phyloP scores from a whole-genome alignment of 257 asterid genomes.

The Fraxinus cuspidata region DNA sequence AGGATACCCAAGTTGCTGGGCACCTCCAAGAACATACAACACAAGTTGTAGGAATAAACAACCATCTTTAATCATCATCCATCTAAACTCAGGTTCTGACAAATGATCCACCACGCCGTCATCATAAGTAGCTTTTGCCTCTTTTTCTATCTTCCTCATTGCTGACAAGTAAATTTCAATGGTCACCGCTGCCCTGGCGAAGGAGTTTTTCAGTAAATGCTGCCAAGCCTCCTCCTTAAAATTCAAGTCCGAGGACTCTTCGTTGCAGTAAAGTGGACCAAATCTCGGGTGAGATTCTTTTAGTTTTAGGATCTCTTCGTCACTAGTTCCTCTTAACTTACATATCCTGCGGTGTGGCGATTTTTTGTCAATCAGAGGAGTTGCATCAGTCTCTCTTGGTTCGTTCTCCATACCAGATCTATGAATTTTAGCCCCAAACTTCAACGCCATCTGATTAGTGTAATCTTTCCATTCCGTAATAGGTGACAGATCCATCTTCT shows the following conservation, averaged over 20 bases:
- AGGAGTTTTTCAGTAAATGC: background rate
- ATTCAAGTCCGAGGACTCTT: background rate
- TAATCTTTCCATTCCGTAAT: background rate
- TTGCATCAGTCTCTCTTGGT: background rate
- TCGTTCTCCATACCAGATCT: background rate
- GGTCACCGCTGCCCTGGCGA: background rate
- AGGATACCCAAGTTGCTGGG: conserved; percentile 19
- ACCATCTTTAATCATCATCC: conserved; percentile 33
- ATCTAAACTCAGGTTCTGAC: conserved; percentile 12
- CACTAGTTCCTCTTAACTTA: background rate
- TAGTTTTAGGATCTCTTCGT: background rate
- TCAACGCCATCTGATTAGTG: background rate
- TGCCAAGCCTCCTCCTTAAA: conserved; percentile 24
- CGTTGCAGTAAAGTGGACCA: conserved; percentile 21
- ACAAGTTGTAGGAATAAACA: conserved; percentile 30
- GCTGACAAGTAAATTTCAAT: background rate
- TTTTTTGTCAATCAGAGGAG: background rate
- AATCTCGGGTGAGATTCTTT: background rate
- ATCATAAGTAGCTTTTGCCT: conserved; percentile 18
- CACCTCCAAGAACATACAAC: conserved; percentile 21
- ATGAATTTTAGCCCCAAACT: background rate
- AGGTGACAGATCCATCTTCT: background rate
- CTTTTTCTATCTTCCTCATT: conserved; percentile 4
- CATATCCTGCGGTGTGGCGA: conserved; percentile 2
- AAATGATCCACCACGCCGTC: background rate